These are phyloP conservation scores for Aspergillus amoenus DNA, from an alignment of 2,329 filamentous ascomycete genomes.

Conservation along the genomic window DNA sequence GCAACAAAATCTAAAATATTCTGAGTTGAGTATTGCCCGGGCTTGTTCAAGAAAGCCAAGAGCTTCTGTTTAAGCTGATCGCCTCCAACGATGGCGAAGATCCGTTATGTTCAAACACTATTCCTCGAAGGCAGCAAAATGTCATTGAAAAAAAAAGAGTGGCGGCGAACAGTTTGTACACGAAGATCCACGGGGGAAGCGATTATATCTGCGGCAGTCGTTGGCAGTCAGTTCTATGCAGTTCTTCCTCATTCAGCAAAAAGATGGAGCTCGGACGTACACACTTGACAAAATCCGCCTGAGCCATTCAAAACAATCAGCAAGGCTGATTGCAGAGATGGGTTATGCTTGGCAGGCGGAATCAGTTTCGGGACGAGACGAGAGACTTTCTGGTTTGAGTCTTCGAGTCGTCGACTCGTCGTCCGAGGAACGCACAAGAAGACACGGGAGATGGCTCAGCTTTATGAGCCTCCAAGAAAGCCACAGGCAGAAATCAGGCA, in stretches of 20 bases:
- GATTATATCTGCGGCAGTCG: slow-evolving; percentile 15
- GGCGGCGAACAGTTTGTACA: slow-evolving; percentile 11
- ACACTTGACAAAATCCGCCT: slow-evolving; percentile 24
- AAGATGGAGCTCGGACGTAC: slow-evolving; percentile 23
- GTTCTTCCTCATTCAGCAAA: neutral
- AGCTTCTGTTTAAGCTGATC: neutral
- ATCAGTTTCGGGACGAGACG: slow-evolving; percentile 23
- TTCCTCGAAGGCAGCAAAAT: neutral
- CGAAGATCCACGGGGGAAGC: slow-evolving; percentile 2
- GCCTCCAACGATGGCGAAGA: slow-evolving; percentile 6
- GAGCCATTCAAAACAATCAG: slow-evolving; percentile 22
- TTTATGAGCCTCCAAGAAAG: slow-evolving; percentile 19
- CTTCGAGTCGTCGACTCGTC: slow-evolving; percentile 31
- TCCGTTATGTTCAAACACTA: neutral
- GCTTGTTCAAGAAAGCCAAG: neutral
- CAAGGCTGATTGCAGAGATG: slow-evolving; percentile 12
- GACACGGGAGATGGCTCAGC: slow-evolving; percentile 23
- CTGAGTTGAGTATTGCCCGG: neutral
- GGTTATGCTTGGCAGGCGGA: slow-evolving; percentile 19
- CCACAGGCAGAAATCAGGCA: slow-evolving; percentile 35
- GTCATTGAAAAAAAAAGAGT: slow-evolving; percentile 15
- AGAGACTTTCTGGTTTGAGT: slow-evolving; percentile 26
- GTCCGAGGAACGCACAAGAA: slow-evolving; percentile 36
- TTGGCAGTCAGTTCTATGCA: slow-evolving; percentile 11
- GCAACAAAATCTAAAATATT: neutral